Base-by-base conservation (phyloP, 768 basidiomycete genomes). In the Suillus bovinus region DNA sequence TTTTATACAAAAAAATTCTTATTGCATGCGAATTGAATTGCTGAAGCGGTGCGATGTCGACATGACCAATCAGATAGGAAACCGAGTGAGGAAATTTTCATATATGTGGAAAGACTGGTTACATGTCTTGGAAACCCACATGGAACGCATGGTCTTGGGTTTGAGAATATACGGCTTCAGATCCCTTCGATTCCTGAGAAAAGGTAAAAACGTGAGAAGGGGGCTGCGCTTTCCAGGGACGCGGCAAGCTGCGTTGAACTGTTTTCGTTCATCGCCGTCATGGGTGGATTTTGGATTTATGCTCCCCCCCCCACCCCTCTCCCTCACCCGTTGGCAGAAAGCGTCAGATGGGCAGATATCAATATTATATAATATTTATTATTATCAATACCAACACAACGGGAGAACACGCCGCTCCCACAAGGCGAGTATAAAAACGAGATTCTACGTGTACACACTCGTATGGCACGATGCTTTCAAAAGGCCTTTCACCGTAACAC, bases 21-120 rank as follows among this genome's bases (percentile, higher is more conserved):
- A 56, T 56, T 27, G 24, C 55, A 56, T 56, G 33, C 55, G 50
- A 52, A 39, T 27, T 38, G 22, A 24, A 24, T 38, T 55, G 22
- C 24, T 41, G 16, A 16, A 38, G 36, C 10, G 16, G 27, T 27
- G 29, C 14, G 54, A 24, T 24, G 34, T 34, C 10, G 8, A 16
- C 53, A 36, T 36, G 52, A 6, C 52, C n/a, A 36, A 55, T 55
- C 22, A 38, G 34, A 24, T 55, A 10, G 33, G 33, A 33, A 10
- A 33, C 33, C 17, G 34, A 34, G 22, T 55, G 54, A 55, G 54
- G 36, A 20, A 27, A 56, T 39, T 34, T 38, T 39, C 10, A 36
- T 55, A 17, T 36, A 24, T 27, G 17, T n/a, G n/a, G n/a, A n/a
- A 10, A 13, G 54, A 17, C 17, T 4, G 38, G 54, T 36, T 38